Base-by-base conservation (phyloP, 768 basidiomycete species). In the Amanita phalloides region DNA sequence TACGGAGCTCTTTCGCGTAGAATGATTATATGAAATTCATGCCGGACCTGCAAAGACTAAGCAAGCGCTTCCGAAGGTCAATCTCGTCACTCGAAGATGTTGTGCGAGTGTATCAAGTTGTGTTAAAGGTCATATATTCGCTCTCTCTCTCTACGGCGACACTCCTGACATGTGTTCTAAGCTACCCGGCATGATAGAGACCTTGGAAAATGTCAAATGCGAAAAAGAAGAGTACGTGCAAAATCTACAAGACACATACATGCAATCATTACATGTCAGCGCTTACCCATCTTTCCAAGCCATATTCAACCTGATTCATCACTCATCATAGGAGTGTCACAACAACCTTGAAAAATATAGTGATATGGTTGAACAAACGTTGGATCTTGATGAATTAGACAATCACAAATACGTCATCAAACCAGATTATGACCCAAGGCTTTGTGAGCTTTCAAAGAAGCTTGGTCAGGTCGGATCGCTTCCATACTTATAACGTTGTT, bases 361-460 rank as follows among this genome's bases (percentile, higher is more conserved):
- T 2, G 89, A 93, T 55, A 94, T 98, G 89, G 94, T 98, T 2
- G 92, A 98, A 64, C 83, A 90, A 55, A 98, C 96, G 0, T 79
- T 99, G 39, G 96, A 99, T 60, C 78, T 97, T 14, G 81, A 83
- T 20, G 82, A 94, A 53, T 76, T 96, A 5, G 84, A 88, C 28
- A 76, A 77, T 11, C 91, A 97, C 65, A 87, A 86, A 58, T 92
- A 86, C 60, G 84, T 92, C 14, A 93, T 99, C 61, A 91, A 90
- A 60, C 84, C 95, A 0, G 90, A 92, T 49, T 95, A 95, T 57
- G 91, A 98, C 61, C 75, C 78, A 4, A 72, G 75, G 14, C 74
- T 98, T 14, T 78, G 84, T 53, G 75, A 74, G 28, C 70, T 94
- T 26, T 80, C 85, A 3, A 72, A 76, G 10, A 76, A 81, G 58